These are phyloP conservation scores for Ilyonectria sp. DNA, from an alignment of 2,329 filamentous ascomycete genomes.

Conservation along the genomic window DNA sequence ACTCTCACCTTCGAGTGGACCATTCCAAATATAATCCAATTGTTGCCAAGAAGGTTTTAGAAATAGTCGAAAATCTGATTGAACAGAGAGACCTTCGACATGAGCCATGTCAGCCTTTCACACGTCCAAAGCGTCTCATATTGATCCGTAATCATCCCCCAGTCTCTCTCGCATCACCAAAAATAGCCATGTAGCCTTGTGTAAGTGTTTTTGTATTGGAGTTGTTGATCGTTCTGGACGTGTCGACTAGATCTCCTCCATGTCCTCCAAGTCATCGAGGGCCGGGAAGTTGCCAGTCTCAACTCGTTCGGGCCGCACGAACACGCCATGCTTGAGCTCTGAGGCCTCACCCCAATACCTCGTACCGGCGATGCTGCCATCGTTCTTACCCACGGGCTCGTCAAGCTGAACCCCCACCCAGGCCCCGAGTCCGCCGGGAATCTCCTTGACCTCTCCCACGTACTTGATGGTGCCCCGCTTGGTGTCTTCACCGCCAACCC, in stretches of 20 bases:
- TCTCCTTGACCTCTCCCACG: conserved; percentile 82
- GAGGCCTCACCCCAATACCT: conserved; percentile 80
- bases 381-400: conserved; percentile 87
- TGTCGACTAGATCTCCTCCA: conserved; percentile 76
- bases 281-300: conserved; percentile 82
- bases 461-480: conserved; percentile 80
- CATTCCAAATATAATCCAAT: background rate
- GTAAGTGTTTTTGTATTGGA: background rate
- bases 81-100: background rate
- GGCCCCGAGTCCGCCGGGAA: conserved; percentile 73
- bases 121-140: background rate
- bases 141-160: background rate
- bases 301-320: conserved; percentile 83
- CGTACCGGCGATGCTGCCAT: conserved; percentile 77
- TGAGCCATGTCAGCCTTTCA: too few species aligned
- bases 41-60: background rate
- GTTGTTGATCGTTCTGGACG: background rate
- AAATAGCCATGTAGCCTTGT: background rate
- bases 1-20: conserved; percentile 1
- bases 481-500: conserved; percentile 77
- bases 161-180: background rate
- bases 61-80: background rate
- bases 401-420: conserved; percentile 85
- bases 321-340: conserved; percentile 79
- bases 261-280: conserved; percentile 82